phyloP scores from a whole-genome alignment of 2,329 filamentous ascomycete genomes.

The Akanthomyces lecanii region DNA sequence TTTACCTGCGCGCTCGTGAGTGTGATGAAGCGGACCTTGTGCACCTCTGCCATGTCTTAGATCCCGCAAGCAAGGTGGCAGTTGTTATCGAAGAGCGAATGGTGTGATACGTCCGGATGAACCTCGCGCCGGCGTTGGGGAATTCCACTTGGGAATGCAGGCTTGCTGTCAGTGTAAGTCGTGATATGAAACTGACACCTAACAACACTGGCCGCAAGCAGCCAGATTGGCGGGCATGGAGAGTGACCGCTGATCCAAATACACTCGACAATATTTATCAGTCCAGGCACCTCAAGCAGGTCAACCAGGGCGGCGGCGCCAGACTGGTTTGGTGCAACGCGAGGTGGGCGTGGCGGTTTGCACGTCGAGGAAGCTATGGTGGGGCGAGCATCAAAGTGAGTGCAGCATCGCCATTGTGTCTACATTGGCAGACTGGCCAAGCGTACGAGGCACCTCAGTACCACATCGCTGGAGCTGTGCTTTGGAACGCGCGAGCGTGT shows the following conservation, averaged over 20 bases:
- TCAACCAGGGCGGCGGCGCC: background rate
- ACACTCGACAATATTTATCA: background rate
- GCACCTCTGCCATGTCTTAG: background rate
- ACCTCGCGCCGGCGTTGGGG: background rate
- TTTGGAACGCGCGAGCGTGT: background rate
- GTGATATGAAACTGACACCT: background rate
- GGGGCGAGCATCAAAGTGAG: background rate
- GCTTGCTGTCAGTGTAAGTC: background rate
- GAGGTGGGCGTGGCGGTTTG: background rate
- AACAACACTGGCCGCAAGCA: background rate
- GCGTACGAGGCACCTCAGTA: background rate
- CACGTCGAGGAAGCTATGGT: conserved; percentile 2
- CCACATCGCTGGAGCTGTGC: background rate
- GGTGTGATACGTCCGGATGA: background rate
- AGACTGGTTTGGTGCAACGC: background rate
- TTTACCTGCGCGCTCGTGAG: background rate
- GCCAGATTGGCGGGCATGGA: background rate
- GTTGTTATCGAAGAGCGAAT: background rate
- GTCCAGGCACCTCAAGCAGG: background rate
- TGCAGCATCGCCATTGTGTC: background rate
- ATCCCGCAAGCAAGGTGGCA: background rate
- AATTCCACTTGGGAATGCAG: background rate
- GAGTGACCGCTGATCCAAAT: background rate
- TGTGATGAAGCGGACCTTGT: background rate
- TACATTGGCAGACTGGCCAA: background rate